A percentile compares a stretch with the other conserved stretches of the same genome.
Conservation (phyloP, 2,329 filamentous ascomycete genomes). For the Hymenoscyphus infarciens region DNA sequence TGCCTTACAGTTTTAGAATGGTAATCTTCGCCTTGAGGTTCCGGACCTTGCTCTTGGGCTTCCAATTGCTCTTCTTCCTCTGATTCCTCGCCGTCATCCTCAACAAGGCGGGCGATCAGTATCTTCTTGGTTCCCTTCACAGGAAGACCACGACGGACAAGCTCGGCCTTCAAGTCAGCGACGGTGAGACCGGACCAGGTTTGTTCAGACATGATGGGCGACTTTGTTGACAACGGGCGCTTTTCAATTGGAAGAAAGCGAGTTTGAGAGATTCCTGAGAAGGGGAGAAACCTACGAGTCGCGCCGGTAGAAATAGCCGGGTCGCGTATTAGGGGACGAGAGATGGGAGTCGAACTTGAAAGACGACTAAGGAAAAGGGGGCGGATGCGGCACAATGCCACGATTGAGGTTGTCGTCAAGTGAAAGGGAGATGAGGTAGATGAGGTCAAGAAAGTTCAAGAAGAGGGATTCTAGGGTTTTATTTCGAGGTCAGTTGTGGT, state of each 20-base stretch:
- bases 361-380: not conserved
- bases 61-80: not conserved
- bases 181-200: not conserved
- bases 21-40: not conserved
- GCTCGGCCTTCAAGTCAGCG: slow-evolving; percentile 12
- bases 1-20: not conserved
- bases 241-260: not conserved
- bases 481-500: not conserved
- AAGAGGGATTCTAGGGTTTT: not conserved
- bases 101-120: slow-evolving; percentile 9
- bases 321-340: not conserved
- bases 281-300: not conserved
- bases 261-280: not conserved
- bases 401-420: not conserved
- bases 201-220: not conserved
- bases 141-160: slow-evolving; percentile 5
- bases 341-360: not conserved
- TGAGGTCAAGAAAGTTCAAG: not conserved
- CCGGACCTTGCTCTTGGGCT: not conserved
- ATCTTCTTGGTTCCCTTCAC: slow-evolving; percentile 11
- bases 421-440: not conserved
- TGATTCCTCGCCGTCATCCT: not conserved
- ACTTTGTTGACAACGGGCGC: not conserved
- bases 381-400: not conserved
- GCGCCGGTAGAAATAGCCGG: not conserved